Evolutionary conservation across 2,329 filamentous ascomycete species (phyloP).

Genomic region (Raffaelea albimanens): DNA sequence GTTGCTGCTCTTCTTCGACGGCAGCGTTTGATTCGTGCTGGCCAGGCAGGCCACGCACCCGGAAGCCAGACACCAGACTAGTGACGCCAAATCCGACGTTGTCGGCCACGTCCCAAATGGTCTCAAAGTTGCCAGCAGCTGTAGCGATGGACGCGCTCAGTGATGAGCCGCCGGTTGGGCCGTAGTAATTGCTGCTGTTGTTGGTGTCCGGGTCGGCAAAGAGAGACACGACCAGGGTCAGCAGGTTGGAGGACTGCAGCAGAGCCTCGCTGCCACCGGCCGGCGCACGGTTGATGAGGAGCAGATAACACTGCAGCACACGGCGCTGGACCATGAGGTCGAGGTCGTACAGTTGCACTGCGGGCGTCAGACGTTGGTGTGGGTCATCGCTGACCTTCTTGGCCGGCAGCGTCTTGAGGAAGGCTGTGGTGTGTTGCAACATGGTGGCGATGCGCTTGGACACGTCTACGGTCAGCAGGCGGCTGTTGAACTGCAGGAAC

Average conservation of each 20-base stretch:
- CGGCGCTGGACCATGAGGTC: conserved; percentile 88
- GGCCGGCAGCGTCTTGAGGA: conserved; percentile 72
- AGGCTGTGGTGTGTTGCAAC: conserved; percentile 89
- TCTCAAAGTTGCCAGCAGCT: conserved; percentile 82
- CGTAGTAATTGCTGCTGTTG: conserved; percentile 48
- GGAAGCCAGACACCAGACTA: conserved; percentile 70
- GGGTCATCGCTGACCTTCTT: conserved; percentile 85
- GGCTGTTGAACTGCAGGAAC: conserved; percentile 88
- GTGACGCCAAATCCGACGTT: conserved; percentile 93
- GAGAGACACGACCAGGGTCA: conserved; percentile 80
- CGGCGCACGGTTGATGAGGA: conserved; percentile 80
- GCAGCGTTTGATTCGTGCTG: conserved; percentile 43
- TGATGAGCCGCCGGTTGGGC: conserved; percentile 30
- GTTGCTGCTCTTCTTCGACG: conserved; percentile 16
- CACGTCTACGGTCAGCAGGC: conserved; percentile 84
- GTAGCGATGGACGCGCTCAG: conserved; percentile 86
- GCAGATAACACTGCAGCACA: conserved; percentile 90
- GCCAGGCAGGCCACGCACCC: conserved; percentile 59
- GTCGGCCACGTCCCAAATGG: conserved; percentile 88
- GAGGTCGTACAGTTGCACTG: conserved; percentile 80
- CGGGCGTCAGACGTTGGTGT: conserved; percentile 70
- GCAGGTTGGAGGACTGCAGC: conserved; percentile 78
- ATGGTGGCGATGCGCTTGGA: conserved; percentile 87
- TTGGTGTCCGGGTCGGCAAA: conserved; percentile 93
- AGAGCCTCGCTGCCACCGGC: conserved; percentile 76